phyloP scores from a whole-genome alignment of 2,329 filamentous ascomycete genomes.

The Sphaerulina musiva region DNA sequence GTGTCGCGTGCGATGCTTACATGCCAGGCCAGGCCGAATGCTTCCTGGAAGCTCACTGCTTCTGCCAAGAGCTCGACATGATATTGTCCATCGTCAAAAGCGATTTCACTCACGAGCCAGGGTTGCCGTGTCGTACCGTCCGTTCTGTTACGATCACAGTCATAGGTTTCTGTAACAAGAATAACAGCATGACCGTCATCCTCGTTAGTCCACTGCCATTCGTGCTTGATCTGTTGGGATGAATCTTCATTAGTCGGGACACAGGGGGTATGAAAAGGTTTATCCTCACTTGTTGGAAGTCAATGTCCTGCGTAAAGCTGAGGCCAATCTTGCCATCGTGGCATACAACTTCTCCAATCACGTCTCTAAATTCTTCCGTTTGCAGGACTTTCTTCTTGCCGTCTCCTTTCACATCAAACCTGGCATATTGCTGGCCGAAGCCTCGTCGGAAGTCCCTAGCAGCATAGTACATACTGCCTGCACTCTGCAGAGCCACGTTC shows the following conservation, averaged over 20 bases:
- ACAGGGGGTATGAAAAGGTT: not conserved
- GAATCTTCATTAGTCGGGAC: not conserved
- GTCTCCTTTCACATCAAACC: not conserved
- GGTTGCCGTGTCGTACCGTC: slow-evolving; percentile 6
- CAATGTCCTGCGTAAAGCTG: not conserved
- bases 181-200: not conserved
- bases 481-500: slow-evolving; percentile 4
- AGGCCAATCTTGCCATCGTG: not conserved
- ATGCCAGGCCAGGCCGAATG: slow-evolving; percentile 9
- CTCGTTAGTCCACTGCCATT: slow-evolving; percentile 8
- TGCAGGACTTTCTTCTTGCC: slow-evolving; percentile 2
- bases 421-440: not conserved
- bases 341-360: not conserved
- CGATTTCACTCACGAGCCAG: not conserved
- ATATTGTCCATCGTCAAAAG: slow-evolving; percentile 2
- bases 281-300: slow-evolving; percentile 3
- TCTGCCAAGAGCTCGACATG: not conserved
- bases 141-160: slow-evolving; percentile 1
- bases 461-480: slow-evolving; percentile 2
- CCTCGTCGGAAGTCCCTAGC: not conserved
- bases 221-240: not conserved
- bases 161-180: slow-evolving; percentile 6
- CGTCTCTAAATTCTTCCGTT: slow-evolving; percentile 4
- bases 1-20: slow-evolving; percentile 1
- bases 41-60: slow-evolving; percentile 3